Evolutionary conservation across 768 basidiomycete species (phyloP), one percentile per base, ranked within the genome.

Genomic region (Boletus rex-veris): DNA sequence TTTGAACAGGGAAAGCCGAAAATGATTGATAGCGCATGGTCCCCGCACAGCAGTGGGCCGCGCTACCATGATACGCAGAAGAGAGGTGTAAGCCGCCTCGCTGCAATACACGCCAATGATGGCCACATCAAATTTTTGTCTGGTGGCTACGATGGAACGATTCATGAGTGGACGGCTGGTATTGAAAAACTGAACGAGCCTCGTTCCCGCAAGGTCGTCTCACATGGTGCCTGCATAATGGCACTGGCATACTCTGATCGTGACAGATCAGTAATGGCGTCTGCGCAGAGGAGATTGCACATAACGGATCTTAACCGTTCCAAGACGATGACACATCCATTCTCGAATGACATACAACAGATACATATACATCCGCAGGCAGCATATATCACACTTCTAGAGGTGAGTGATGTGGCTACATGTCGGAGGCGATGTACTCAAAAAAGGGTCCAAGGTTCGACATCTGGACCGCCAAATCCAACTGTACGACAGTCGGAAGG

Each of bases 401-500:
- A 83, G 74, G 80, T 76, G 58, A 63, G 77, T 64, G 51, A 56
- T 58, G 54, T 58, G 56, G 48, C 44, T 51, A 41, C 48, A 45
- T 57, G 54, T 35, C 38, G 41, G 33, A 39, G 56, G 44, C 49
- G 55, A 48, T 37, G 12, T 30, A 52, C 53, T 61, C 46, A 63
- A 51, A 43, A 40, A 37, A 38, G 28, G 28, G 41, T 44, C 53
- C 46, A 48, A 82, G 81, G 70, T 82, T 51, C 73, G 75, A 55
- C 76, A 78, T 63, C 69, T 78, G 49, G 77, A 80, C 57, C 66
- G 68, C 43, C 81, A 83, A 64, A 70, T 81, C 18, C 72, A 76
- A 48, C 57, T 81, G 36, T 83, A 71, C 57, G 83, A 83, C 59
- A 60, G 65, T 45, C 73, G 80, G 48, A 70, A 61, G 53, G 65